Evolutionary conservation across 305 asterid genomes (phyloP).

Genomic region (Plantago lanceolata): DNA sequence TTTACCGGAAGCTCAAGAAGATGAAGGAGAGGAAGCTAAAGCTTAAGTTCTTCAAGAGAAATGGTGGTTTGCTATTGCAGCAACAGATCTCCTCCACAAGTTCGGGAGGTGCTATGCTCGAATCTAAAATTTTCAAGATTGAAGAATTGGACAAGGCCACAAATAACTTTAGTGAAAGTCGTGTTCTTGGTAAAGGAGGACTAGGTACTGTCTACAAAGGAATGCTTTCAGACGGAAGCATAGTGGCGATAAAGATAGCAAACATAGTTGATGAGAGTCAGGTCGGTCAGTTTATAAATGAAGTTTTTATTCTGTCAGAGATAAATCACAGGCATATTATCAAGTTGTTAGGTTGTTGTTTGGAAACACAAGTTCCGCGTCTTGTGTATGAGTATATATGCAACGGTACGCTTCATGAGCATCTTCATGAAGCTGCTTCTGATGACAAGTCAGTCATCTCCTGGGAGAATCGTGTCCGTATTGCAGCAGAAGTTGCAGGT

Average conservation of each 20-base stretch:
- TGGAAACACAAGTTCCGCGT: slow-evolving; percentile 32
- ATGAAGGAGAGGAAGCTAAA: slow-evolving; percentile 20
- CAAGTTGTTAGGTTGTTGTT: slow-evolving; percentile 37
- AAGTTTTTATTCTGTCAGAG: slow-evolving; percentile 33
- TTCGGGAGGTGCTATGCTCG: slow-evolving; percentile 19
- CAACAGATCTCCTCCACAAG: slow-evolving; percentile 27
- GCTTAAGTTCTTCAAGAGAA: slow-evolving; percentile 32
- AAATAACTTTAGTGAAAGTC: slow-evolving; percentile 27
- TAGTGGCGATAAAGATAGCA: slow-evolving; percentile 36
- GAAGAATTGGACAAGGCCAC: slow-evolving; percentile 43
- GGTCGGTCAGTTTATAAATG: slow-evolving; percentile 34
- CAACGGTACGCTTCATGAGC: slow-evolving; percentile 31
- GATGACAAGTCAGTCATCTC: slow-evolving; percentile 10
- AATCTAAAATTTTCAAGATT: slow-evolving; percentile 24
- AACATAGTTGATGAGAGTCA: slow-evolving; percentile 30
- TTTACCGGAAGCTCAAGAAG: slow-evolving; percentile 18
- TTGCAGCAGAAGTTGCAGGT: slow-evolving; percentile 38
- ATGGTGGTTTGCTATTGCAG: slow-evolving; percentile 34
- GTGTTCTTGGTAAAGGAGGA: slow-evolving; percentile 40
- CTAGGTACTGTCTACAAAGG: slow-evolving; percentile 15
- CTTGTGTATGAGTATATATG: slow-evolving; percentile 32
- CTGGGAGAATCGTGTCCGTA: slow-evolving; percentile 29
- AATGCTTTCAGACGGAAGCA: slow-evolving; percentile 39
- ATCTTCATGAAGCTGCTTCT: slow-evolving; percentile 21
- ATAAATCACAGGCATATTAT: slow-evolving; percentile 38